Conservation (phyloP, 1,284 basidiomycete species). For the Leccinum griseonigrum region DNA sequence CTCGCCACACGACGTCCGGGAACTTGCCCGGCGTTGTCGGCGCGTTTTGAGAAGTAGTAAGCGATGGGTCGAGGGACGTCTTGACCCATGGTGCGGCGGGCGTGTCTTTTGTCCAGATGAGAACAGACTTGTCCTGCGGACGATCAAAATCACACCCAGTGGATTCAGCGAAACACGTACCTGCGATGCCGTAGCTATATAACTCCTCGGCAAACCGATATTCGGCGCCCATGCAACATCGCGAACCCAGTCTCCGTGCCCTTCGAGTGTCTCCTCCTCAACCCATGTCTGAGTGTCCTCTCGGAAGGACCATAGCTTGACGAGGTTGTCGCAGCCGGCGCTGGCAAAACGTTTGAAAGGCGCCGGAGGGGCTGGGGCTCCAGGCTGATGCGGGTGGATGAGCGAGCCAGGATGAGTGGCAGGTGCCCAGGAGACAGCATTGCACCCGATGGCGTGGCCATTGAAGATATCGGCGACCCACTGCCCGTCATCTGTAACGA, state of each 20-base stretch:
- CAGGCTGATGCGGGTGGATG: slow-evolving; percentile 57
- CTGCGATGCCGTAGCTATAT: slow-evolving; percentile 95
- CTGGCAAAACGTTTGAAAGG: slow-evolving; percentile 87
- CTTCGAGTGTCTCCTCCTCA: slow-evolving; percentile 85
- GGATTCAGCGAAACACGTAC: slow-evolving; percentile 36
- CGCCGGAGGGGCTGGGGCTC: slow-evolving; percentile 38
- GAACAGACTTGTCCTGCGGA: slow-evolving; percentile 79
- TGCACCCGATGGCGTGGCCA: slow-evolving; percentile 95
- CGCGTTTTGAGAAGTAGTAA: slow-evolving; percentile 32
- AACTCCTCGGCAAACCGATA: slow-evolving; percentile 90
- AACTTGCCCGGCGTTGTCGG: slow-evolving; percentile 65
- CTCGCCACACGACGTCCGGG: slow-evolving; percentile 95
- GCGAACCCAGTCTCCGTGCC: slow-evolving; percentile 96
- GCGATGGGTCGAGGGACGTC: slow-evolving; percentile 78
- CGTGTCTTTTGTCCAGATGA: slow-evolving; percentile 92
- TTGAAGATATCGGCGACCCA: slow-evolving; percentile 96
- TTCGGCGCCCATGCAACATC: slow-evolving; percentile 98
- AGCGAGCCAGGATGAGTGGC: slow-evolving; percentile 86
- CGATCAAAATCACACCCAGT: neutral
- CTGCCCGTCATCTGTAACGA: slow-evolving; percentile 82
- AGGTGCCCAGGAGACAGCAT: slow-evolving; percentile 97
- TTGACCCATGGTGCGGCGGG: slow-evolving; percentile 83
- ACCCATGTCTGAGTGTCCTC: slow-evolving; percentile 82
- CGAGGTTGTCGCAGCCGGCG: slow-evolving; percentile 94
- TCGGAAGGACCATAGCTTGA: slow-evolving; percentile 91